A percentile compares a stretch with the other conserved stretches of the same genome.
These are phyloP conservation scores for Aspergillus campestris DNA, from an alignment of 495 filamentous ascomycete species.

Conservation along the genomic window DNA sequence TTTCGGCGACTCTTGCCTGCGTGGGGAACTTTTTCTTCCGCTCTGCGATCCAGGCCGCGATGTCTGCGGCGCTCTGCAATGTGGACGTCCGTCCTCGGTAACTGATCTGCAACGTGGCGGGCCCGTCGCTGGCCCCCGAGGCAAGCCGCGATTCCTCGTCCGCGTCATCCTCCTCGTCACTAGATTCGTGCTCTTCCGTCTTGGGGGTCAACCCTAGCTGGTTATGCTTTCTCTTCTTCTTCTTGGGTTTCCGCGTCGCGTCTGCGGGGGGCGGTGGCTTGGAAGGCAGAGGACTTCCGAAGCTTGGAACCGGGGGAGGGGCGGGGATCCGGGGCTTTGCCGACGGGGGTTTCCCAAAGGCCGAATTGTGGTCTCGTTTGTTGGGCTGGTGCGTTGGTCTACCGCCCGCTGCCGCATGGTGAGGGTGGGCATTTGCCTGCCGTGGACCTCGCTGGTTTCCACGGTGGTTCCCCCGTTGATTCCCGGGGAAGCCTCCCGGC, in stretches of 20 bases:
- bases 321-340: slow-evolving; percentile 35
- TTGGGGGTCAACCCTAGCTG: slow-evolving; percentile 73
- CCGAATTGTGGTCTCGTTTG: slow-evolving; percentile 35
- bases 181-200: slow-evolving; percentile 62
- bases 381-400: slow-evolving; percentile 25
- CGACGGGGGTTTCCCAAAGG: slow-evolving; percentile 34
- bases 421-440: slow-evolving; percentile 39
- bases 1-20: slow-evolving; percentile 47
- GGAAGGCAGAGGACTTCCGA: slow-evolving; percentile 49
- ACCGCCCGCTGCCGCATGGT: slow-evolving; percentile 28
- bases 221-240: slow-evolving; percentile 72
- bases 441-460: slow-evolving; percentile 29
- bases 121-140: slow-evolving; percentile 14
- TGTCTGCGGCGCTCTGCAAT: slow-evolving; percentile 52
- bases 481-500: slow-evolving; percentile 12
- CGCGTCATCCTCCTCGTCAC: slow-evolving; percentile 61
- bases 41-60: slow-evolving; percentile 73
- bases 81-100: slow-evolving; percentile 34
- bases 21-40: slow-evolving; percentile 74
- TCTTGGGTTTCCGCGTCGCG: slow-evolving; percentile 45
- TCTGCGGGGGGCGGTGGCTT: slow-evolving; percentile 49
- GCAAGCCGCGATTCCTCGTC: slow-evolving; percentile 56
- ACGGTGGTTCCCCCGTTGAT: slow-evolving; percentile 15
- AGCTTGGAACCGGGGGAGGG: slow-evolving; percentile 54
- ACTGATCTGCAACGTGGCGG: slow-evolving; percentile 33